Conservation (phyloP, 768 basidiomycete species). For the Vishniacozyma victoriae region DNA sequence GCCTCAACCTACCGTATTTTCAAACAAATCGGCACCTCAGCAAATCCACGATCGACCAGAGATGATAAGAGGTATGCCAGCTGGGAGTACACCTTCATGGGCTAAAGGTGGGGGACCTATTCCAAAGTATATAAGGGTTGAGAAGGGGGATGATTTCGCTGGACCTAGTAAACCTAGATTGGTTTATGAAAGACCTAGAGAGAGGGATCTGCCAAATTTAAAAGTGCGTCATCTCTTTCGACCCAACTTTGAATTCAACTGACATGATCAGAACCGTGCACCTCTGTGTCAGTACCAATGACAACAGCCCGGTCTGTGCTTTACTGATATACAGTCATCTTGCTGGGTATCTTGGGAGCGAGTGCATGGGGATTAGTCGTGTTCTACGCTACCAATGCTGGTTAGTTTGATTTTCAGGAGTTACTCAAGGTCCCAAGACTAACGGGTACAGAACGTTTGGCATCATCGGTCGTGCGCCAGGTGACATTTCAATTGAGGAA, state of each 20-base stretch:
- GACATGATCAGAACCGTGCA: conserved; percentile 12
- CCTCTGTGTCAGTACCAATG: conserved; percentile 18
- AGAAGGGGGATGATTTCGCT: conserved; percentile 15
- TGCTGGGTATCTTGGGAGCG: conserved; percentile 19
- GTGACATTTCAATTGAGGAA: conserved; percentile 43
- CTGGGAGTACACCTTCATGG: not conserved
- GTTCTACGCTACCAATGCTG: conserved; percentile 32
- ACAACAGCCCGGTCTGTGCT: not conserved
- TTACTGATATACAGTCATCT: conserved; percentile 14
- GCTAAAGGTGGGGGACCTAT: too few species aligned
- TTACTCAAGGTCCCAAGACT: not conserved
- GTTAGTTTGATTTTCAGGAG: conserved; percentile 5
- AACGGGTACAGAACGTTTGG: conserved; percentile 37
- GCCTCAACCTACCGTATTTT: conserved; percentile 30
- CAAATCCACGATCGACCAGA: conserved; percentile 33
- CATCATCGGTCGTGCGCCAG: conserved; percentile 40
- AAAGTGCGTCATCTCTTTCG: conserved; percentile 22
- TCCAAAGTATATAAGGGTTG: too few species aligned
- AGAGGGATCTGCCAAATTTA: conserved; percentile 34
- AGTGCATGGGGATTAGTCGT: conserved; percentile 32
- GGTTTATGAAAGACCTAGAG: conserved; percentile 37
- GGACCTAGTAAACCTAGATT: conserved; percentile 42
- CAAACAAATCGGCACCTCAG: conserved; percentile 26
- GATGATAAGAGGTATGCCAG: conserved; percentile 19
- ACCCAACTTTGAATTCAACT: not conserved